Base-by-base conservation (phyloP, 1,284 basidiomycete species). In the Cryptococcus hybrid region DNA sequence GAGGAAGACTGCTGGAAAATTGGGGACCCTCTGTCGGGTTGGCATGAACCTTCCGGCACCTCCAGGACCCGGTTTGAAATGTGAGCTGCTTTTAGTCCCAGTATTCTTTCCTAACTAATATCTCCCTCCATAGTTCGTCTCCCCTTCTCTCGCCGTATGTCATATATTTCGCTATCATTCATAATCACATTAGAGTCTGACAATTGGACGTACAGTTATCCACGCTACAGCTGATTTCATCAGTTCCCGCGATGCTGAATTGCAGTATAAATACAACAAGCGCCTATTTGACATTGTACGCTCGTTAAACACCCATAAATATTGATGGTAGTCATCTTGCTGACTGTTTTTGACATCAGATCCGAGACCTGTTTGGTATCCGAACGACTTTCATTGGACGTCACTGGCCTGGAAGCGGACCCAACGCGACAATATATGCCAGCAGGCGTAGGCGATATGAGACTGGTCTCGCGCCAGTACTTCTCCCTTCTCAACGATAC, bases 361-460 rank as follows among this genome's bases (percentile, higher is more conserved):
- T 69, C n/a, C 66, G 70, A 4, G 55, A 62, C 44, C 42, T 56
- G 3, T 52, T 75, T 6, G 66, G 68, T 1, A 51, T 75, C n/a
- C 56, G 58, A 15, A 56, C 38, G 7, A 56, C 62, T 7, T 59
- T 61, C 42, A 42, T 52, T 3, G 66, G 67, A 0, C 45, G 51
- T 9, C 74, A 76, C 55, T 74, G 73, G 68, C 57, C 67, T 3
- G 71, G 69, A 0, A 56, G 51, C 2, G 68, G 68, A 8, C 51
- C 59, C 1, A 39, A 58, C 4, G 65, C 56, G 2, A 8, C 50
- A 15, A 5, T 15, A 7, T 70, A 70, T 43, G 36, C 44, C 5
- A 51, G 36, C 57, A 58, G 4, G 35, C 36, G 30, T 2, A 12
- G 18, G 39, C 50, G n/a, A 12, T 34, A 12, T 45, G 55, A 11